Base-by-base conservation (phyloP, 306 rosid species). In the Crotalaria pallida region DNA sequence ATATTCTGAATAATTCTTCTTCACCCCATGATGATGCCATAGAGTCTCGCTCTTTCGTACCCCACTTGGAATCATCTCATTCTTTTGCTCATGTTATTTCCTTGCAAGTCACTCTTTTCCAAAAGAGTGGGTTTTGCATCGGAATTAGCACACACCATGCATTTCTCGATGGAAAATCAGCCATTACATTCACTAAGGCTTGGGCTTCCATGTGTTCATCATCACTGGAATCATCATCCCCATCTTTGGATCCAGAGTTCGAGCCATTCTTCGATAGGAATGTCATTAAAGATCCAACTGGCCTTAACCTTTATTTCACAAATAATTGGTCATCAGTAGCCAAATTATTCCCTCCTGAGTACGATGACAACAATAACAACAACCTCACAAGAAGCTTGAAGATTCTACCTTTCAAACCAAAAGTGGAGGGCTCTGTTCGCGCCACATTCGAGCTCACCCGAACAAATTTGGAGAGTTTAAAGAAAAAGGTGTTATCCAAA, bases 141-240 rank as follows among this genome's bases (percentile, higher is more conserved):
- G 88, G 83, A 6, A 29, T 72, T 61, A 11, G 79, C 4, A 3
- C 26, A 7, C 82, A 81, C 74, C 81, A 81, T 5, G 79, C 75
- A 0, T 75, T 71, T 33, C 12, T 84, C 0, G 88, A 81, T 47
- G 88, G 88, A 4, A 38, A 36, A 57, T 21, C 79, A 4, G 18
- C 71, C 3, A 55, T 38, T 7, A 29, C 50, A 76, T 86, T 86
- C 58, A n/a, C 84, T 34, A 81, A 87, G 64, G 62, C 84, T 0
- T 86, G 91, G 87, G 87, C 82, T 52, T 26, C 34, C 26, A n/a
- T 77, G 2, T 79, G 71, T 57, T 22, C 74, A 67, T 44, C 47
- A 53, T 26, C 10, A 64, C 16, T 1, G 4, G 62, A 18, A 10
- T 34, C 53, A 19, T 1, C 11, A 0, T 10, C 49, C 6, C 7